phyloP scores from a whole-genome alignment of 140 eudicot genomes.

The Oenanthe javanica region DNA sequence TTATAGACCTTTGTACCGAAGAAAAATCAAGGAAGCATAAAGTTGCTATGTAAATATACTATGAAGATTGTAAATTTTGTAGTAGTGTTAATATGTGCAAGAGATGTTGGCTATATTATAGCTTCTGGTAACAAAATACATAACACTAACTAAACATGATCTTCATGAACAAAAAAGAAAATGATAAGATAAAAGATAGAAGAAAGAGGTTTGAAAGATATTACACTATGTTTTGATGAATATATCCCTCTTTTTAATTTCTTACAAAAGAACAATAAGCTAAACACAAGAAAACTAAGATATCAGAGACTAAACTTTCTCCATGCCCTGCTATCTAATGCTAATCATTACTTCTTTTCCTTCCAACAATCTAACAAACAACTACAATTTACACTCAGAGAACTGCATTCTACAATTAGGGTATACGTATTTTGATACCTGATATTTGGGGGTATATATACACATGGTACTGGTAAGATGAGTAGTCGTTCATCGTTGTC shows the following conservation, averaged over 20 bases:
- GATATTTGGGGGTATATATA: constrained; percentile 5
- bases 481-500: neutral
- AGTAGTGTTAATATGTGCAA: neutral
- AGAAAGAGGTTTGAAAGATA: neutral
- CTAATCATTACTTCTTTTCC: neutral
- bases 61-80: too few relatives aligned
- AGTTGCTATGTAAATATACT: too few relatives aligned
- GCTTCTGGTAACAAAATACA: neutral
- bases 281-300: neutral
- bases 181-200: neutral
- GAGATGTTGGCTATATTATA: neutral
- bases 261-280: constrained; percentile 4
- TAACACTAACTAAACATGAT: neutral
- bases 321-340: neutral
- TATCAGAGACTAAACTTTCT: neutral
- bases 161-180: neutral
- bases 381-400: constrained; percentile 5
- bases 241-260: neutral
- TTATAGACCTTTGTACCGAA: too few relatives aligned
- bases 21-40: too few relatives aligned
- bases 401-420: neutral
- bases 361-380: neutral
- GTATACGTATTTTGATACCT: neutral
- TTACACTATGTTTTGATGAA: neutral
- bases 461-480: neutral